phyloP scores from a whole-genome alignment of 768 basidiomycete species.

The Fomitopsis serialis region DNA sequence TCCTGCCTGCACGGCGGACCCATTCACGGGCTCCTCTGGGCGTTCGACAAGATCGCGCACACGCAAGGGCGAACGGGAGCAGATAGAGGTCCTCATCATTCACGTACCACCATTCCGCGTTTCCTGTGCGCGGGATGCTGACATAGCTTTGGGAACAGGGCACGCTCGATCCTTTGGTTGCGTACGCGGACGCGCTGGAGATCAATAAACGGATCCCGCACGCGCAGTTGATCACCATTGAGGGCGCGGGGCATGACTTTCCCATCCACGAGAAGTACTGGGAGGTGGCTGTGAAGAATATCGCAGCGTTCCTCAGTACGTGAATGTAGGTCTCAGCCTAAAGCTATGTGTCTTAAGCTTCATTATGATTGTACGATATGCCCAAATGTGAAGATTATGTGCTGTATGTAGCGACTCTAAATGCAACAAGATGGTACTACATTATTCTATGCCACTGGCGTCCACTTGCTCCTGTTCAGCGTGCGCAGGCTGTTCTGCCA shows the following conservation, averaged over 20 bases:
- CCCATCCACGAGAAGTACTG: constrained; percentile 14
- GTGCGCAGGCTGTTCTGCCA: constrained; percentile 48
- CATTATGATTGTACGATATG: no score
- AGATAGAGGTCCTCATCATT: constrained; percentile 12
- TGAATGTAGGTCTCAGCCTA: no score
- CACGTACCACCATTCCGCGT: constrained; percentile 6
- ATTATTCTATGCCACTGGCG: constrained; percentile 15
- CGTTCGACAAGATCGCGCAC: constrained; percentile 16
- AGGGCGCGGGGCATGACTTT: constrained; percentile 49
- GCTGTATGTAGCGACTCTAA: no score
- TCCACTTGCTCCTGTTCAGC: constrained; percentile 44
- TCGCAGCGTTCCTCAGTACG: constrained; percentile 11
- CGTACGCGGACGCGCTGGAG: constrained; percentile 42
- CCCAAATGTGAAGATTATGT: no score
- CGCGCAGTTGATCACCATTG: constrained; percentile 40
- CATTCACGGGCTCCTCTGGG: constrained; percentile 17
- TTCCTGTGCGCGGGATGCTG: no score
- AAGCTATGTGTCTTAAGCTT: no score
- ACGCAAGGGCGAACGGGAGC: neutral
- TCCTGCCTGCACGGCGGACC: constrained; percentile 37
- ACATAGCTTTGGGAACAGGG: constrained; percentile 31
- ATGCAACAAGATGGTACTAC: neutral
- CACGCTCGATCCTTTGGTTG: constrained; percentile 54
- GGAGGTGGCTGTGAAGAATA: constrained; percentile 11
- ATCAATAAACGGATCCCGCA: constrained; percentile 43